These are phyloP conservation scores for Pestalotiopsis sp. DNA, from an alignment of 2,329 filamentous ascomycete genomes.

Conservation along the genomic window DNA sequence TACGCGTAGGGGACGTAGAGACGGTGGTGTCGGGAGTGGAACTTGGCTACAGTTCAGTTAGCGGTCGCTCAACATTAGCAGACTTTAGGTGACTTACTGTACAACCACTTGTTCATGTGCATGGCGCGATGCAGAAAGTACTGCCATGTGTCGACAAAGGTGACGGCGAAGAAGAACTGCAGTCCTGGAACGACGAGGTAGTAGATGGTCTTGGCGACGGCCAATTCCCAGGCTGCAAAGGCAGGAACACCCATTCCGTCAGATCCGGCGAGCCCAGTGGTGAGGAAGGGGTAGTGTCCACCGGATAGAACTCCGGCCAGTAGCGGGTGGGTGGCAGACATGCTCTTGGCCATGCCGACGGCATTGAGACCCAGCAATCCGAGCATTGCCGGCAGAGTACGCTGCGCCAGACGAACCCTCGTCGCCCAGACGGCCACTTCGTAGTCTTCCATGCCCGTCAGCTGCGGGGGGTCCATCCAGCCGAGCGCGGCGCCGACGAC, in stretches of 20 bases:
- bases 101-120: slow-evolving; percentile 97
- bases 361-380: slow-evolving; percentile 76
- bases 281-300: slow-evolving; percentile 75
- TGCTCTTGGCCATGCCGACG: slow-evolving; percentile 70
- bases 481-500: slow-evolving; percentile 67
- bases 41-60: slow-evolving; percentile 58
- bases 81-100: slow-evolving; percentile 62
- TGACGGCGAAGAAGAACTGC: slow-evolving; percentile 74
- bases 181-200: slow-evolving; percentile 72
- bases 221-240: slow-evolving; percentile 83
- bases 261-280: slow-evolving; percentile 54
- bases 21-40: slow-evolving; percentile 94
- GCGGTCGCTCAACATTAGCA: not conserved
- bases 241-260: slow-evolving; percentile 59
- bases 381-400: slow-evolving; percentile 72
- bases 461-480: slow-evolving; percentile 71
- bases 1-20: slow-evolving; percentile 98
- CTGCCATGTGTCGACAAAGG: slow-evolving; percentile 92
- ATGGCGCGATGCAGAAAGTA: slow-evolving; percentile 96
- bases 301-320: slow-evolving; percentile 76
- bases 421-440: slow-evolving; percentile 90
- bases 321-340: slow-evolving; percentile 69
- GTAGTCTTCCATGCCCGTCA: slow-evolving; percentile 76
- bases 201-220: slow-evolving; percentile 75
- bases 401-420: slow-evolving; percentile 75